Base-by-base conservation (phyloP, 2,329 filamentous ascomycete genomes). In the Helotiales sp. region DNA sequence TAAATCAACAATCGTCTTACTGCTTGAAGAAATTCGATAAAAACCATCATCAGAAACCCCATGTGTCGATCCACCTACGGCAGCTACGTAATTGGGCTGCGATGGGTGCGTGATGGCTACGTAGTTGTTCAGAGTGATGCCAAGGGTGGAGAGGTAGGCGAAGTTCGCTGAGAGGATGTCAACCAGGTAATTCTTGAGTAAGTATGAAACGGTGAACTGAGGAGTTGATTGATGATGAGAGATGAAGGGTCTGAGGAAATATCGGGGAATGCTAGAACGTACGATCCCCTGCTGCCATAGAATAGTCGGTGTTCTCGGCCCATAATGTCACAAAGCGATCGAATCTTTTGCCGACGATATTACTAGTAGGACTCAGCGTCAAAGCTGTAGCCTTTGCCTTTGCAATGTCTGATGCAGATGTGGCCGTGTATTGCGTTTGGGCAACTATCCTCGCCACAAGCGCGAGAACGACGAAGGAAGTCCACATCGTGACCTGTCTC, bases 281-380 rank as follows among this genome's bases (percentile, higher is more conserved):
- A 86, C 85, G 82, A 77, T 93, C 89, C 17, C 83, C 85, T 37
- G 82, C 81, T 2, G 90, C 87, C 74, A 88, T 85, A 62, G 86
- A 83, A 70, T 86, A 93, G 78, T 89, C 84, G 49, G 88, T 91
- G 77, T 93, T 93, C 81, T 93, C 91, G 43, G 92, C 83, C 88
- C 89, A 70, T 77, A 93, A 87, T 67, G 89, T 85, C 61, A 88
- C 87, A 66, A 92, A 86, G 11, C 91, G 87, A 76, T 93, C 86
- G 76, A 93, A 93, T 0, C 84, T 88, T 76, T 89, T 87, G 68
- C 92, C 92, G 75, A 86, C 83, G 61, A 93, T 87, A 73, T 87
- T 77, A 76, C 84, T 89, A 30, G 84, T 87, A 1, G 89, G 87
- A 68, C 86, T 87, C 68, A 80, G 79, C 0, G 88, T 88, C 77